Conservation (phyloP, 768 basidiomycete genomes). For the Dioszegia aurantiaca region DNA sequence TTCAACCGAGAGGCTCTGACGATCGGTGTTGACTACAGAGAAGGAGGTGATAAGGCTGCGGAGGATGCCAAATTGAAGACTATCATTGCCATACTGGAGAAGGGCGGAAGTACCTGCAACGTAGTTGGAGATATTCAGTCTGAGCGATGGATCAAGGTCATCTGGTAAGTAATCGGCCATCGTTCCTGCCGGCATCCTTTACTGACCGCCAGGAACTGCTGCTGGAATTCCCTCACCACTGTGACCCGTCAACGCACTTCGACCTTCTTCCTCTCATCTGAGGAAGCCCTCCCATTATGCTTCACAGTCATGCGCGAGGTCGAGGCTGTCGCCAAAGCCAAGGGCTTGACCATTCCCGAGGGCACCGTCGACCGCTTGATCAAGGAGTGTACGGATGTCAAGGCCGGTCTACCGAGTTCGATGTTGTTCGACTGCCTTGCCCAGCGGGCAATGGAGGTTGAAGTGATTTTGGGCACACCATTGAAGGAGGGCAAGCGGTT, state of each 20-base stretch:
- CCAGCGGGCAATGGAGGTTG: conserved; percentile 48
- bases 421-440: conserved; percentile 49
- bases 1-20: conserved; percentile 47
- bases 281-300: conserved; percentile 38
- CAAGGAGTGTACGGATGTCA: conserved; percentile 45
- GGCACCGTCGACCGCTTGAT: conserved; percentile 45
- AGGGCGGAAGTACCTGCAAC: conserved; percentile 38
- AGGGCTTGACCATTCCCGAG: conserved; percentile 43
- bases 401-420: conserved; percentile 41
- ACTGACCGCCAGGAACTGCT: conserved; percentile 29
- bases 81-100: conserved; percentile 30
- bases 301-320: conserved; percentile 46
- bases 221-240: conserved; percentile 46
- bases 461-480: conserved; percentile 49
- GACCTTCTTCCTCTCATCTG: conserved; percentile 41
- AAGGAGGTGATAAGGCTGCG: conserved; percentile 19
- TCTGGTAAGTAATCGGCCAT: conserved; percentile 46
- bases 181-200: too few relatives aligned
- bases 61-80: conserved; percentile 37
- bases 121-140: conserved; percentile 45
- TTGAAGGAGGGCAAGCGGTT: conserved; percentile 40
- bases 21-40: conserved; percentile 46
- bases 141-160: conserved; percentile 51
- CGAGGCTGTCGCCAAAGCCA: conserved; percentile 43
- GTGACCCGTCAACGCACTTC: conserved; percentile 42